Evolutionary conservation across 495 filamentous ascomycete species (phyloP).

Genomic region (Lepidopterella palustris): DNA sequence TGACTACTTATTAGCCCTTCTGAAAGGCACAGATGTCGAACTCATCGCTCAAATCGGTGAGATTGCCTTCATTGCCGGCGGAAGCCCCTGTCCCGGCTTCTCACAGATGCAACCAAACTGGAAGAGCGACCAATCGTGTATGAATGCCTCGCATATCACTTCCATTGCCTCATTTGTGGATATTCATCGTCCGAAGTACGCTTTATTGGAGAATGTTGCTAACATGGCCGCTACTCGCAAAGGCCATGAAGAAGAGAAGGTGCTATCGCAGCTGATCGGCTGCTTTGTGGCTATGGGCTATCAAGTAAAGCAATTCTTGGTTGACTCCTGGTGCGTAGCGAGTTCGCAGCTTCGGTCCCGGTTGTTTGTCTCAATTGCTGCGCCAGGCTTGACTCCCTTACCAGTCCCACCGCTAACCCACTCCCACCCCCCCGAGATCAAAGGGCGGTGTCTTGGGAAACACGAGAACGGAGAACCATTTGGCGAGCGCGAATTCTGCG

Average conservation of each 20-base stretch:
- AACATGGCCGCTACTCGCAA: slow-evolving; percentile 45
- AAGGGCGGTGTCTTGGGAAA: slow-evolving; percentile 44
- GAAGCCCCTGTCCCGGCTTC: slow-evolving; percentile 69
- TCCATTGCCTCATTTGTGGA: slow-evolving; percentile 68
- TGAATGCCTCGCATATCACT: slow-evolving; percentile 64
- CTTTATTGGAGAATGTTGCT: slow-evolving; percentile 65
- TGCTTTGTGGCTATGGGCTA: slow-evolving; percentile 67
- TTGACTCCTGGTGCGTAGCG: slow-evolving; percentile 65
- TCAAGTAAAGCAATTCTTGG: slow-evolving; percentile 54
- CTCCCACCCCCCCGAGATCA: slow-evolving; percentile 42
- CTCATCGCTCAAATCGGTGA: slow-evolving; percentile 51
- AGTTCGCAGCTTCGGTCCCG: slow-evolving; percentile 55
- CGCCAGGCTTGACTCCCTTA: slow-evolving; percentile 51
- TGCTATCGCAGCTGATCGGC: slow-evolving; percentile 62
- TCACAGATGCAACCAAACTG: slow-evolving; percentile 52
- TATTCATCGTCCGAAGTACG: slow-evolving; percentile 65
- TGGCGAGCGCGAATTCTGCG: slow-evolving; percentile 52
- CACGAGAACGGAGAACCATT: too few relatives aligned
- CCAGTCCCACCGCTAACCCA: slow-evolving; percentile 54
- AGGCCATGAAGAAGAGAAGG: slow-evolving; percentile 44
- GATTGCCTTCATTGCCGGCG: slow-evolving; percentile 63
- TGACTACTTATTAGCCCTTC: slow-evolving; percentile 52
- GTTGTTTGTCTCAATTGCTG: slow-evolving; percentile 59
- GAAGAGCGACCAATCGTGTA: slow-evolving; percentile 41
- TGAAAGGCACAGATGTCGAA: slow-evolving; percentile 43